These are phyloP conservation scores for Fusarium sp. DNA, from an alignment of 2,329 filamentous ascomycete genomes.

Conservation along the genomic window DNA sequence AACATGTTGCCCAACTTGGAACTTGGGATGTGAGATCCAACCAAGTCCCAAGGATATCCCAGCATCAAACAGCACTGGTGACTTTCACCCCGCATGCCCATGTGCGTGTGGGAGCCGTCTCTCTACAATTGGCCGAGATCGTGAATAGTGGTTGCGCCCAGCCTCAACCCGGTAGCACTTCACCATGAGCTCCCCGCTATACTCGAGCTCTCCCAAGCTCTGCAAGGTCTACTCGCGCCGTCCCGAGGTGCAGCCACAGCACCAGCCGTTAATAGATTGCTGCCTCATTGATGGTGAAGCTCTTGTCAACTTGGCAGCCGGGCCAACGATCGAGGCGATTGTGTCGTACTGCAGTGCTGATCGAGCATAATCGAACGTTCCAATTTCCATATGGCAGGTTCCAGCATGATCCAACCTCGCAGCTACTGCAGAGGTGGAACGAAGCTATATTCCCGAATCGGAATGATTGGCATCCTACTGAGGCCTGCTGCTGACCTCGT, in stretches of 20 bases:
- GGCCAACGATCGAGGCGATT: conserved; percentile 1
- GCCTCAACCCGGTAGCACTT: conserved; percentile 16
- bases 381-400: neutral
- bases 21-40: conserved; percentile 20
- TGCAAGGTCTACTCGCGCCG: conserved; percentile 22
- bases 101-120: conserved; percentile 18
- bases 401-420: neutral
- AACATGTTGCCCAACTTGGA: conserved; percentile 20
- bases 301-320: conserved; percentile 2
- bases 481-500: conserved; percentile 35
- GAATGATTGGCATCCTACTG: conserved; percentile 27
- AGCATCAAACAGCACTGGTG: conserved; percentile 33
- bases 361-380: conserved; percentile 11
- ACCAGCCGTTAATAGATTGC: conserved; percentile 6
- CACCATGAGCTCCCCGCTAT: conserved; percentile 28
- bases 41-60: conserved; percentile 17
- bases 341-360: conserved; percentile 28
- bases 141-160: conserved; percentile 24
- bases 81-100: conserved; percentile 40
- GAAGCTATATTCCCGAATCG: conserved; percentile 14
- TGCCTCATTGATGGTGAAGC: neutral
- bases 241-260: conserved; percentile 24
- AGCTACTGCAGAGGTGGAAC: conserved; percentile 12
- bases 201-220: conserved; percentile 26
- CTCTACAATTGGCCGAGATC: conserved; percentile 32